Conservation (phyloP, 2,329 filamentous ascomycete genomes). For the Chrysoporthe austroafricana region DNA sequence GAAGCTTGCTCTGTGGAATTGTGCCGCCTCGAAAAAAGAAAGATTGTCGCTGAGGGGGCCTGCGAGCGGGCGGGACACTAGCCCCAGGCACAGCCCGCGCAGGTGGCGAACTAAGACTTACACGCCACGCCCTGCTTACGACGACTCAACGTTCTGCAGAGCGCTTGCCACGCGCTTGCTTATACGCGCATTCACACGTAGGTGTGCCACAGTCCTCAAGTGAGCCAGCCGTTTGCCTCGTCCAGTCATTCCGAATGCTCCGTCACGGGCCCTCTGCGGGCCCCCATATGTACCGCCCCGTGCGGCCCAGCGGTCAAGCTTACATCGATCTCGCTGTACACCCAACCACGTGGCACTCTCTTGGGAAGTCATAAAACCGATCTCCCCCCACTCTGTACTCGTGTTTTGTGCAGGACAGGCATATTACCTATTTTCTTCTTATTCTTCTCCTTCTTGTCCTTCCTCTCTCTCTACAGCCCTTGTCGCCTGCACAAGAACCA, state of each 20-base stretch:
- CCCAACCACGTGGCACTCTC: not conserved
- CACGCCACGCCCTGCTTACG: not conserved
- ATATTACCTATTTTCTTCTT: too few species aligned
- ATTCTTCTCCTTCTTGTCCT: not conserved
- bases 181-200: not conserved
- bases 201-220: not conserved
- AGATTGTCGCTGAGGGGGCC: not conserved
- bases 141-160: not conserved
- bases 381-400: not conserved
- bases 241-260: not conserved
- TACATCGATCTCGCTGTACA: constrained; percentile 2
- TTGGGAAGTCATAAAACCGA: constrained; percentile 4
- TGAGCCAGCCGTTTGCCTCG: not conserved
- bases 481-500: too few species aligned
- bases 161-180: not conserved
- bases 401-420: not conserved
- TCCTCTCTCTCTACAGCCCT: not conserved
- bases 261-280: not conserved
- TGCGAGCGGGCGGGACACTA: not conserved
- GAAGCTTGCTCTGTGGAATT: not conserved
- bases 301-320: not conserved
- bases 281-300: not conserved
- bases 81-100: constrained; percentile 1
- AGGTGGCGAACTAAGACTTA: not conserved
- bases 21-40: not conserved